Evolutionary conservation across 352 stramenopile species (phyloP).

Genomic region (Phytophthora idaei): DNA sequence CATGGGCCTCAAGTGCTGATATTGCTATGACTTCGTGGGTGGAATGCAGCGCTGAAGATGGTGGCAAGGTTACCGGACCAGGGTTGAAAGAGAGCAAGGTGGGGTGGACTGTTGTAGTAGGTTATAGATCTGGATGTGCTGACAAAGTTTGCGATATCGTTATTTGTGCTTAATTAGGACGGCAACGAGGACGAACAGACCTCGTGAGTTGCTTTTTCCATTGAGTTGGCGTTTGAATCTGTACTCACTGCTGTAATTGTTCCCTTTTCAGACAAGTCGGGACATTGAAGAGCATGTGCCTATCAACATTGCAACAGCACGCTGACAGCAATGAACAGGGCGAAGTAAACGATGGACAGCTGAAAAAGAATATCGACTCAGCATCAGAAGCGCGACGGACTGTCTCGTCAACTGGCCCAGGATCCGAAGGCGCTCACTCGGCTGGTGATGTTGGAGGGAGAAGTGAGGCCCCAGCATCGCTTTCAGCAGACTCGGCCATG

Average conservation of each 20-base stretch:
- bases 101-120: neutral
- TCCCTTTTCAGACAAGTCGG: constrained; percentile 28
- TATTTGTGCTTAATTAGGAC: constrained; percentile 13
- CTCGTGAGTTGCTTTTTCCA: constrained; percentile 15
- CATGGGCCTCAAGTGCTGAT: constrained; percentile 11
- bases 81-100: constrained; percentile 9
- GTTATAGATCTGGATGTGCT: neutral
- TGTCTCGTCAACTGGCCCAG: neutral
- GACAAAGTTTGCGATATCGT: neutral
- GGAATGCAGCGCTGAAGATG: constrained; percentile 9
- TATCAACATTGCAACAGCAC: constrained; percentile 29
- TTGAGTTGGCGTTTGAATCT: constrained; percentile 4
- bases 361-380: constrained; percentile 3
- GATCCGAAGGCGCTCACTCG: constrained; percentile 1
- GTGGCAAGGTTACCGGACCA: neutral
- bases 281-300: constrained; percentile 39
- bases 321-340: constrained; percentile 4
- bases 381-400: neutral
- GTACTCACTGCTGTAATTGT: constrained; percentile 12
- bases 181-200: constrained; percentile 6
- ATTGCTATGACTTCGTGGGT: constrained; percentile 1
- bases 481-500: constrained; percentile 12
- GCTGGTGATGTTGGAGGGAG: neutral
- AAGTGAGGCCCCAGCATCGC: neutral
- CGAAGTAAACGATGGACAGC: constrained; percentile 1